Evolutionary conservation across 2,329 filamentous ascomycete species (phyloP), one percentile per base, ranked within the genome.

Genomic region (Elsinoe arachidis): DNA sequence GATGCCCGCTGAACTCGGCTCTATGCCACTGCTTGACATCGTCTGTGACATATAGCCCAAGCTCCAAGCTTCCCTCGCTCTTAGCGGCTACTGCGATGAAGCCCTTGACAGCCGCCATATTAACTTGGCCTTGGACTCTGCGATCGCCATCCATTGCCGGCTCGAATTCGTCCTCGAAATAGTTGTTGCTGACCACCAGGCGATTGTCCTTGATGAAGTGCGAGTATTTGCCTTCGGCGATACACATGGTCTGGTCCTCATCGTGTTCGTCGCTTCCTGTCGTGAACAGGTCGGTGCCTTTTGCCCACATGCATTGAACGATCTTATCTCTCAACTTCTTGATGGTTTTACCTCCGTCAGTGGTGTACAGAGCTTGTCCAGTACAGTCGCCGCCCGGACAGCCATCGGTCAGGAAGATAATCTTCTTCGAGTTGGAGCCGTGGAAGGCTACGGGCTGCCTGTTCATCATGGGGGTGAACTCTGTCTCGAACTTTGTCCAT

Each of bases 11-110:
- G 71, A 99, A 97, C 67, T 95, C 83, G 59, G 92, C 92, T 55
- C 90, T 85, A 70, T 97, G 90, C 93, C 93, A 99, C 57, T 80
- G 84, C 54, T 83, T 77, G 11, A 88, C 85, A 69, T 99, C 90
- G 63, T 88, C 83, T 9, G 89, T 90, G 57, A 97, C 85, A 70
- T 88, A 99, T 56, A 99, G 80, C 3, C 90, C 90, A 80, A 96
- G 87, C 73, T 99, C 95, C 64, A 88, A 86, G 10, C 90, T 95
- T 52, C 86, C 84, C 35, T 83, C 78, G 15, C 90, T 87, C 61
- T 86, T 84, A 2, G 88, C 86, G 35, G 92, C 93, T 14, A 87
- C 88, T 39, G 99, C 81, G 33, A 99, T 75, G 68, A 87, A 96
- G 64, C 87, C 88, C 72, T 95, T 95, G 60, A 95, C 88, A 9